phyloP scores from a whole-genome alignment of 2,329 filamentous ascomycete genomes.

The Emmonsiellopsis sp. region DNA sequence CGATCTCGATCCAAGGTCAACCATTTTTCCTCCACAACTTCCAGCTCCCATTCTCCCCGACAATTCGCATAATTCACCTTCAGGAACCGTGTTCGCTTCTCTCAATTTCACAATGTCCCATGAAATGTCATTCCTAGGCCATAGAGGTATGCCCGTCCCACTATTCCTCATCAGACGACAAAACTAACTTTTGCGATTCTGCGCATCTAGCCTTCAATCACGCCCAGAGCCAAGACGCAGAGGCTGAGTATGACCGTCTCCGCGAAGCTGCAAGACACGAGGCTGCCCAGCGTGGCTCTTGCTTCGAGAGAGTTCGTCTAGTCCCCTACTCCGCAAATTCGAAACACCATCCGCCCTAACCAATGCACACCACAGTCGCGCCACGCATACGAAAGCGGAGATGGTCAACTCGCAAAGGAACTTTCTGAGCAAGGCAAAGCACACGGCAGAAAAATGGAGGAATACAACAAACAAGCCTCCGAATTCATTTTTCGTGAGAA shows the following conservation, averaged over 20 bases:
- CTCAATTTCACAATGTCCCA: constrained; percentile 24
- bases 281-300: constrained; percentile 66
- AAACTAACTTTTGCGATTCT: neutral
- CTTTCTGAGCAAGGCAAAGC: constrained; percentile 77
- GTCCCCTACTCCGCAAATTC: neutral
- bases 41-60: too few relatives aligned
- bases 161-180: neutral
- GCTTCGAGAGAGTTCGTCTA: constrained; percentile 58
- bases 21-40: too few relatives aligned
- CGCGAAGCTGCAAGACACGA: constrained; percentile 75
- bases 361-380: constrained; percentile 43
- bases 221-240: constrained; percentile 55
- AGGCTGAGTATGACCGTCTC: constrained; percentile 86
- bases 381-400: constrained; percentile 72
- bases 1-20: too few relatives aligned
- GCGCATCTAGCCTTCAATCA: constrained; percentile 63
- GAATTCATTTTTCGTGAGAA: constrained; percentile 95
- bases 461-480: constrained; percentile 83
- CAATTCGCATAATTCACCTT: too few relatives aligned
- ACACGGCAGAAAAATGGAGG: constrained; percentile 75
- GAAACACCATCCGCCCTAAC: neutral
- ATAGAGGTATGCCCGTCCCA: constrained; percentile 23
- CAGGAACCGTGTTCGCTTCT: too few relatives aligned
- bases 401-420: constrained; percentile 73
- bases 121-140: constrained; percentile 35